Conservation (phyloP, 768 basidiomycete species). For the Phylloporus rhodoxanthus region DNA sequence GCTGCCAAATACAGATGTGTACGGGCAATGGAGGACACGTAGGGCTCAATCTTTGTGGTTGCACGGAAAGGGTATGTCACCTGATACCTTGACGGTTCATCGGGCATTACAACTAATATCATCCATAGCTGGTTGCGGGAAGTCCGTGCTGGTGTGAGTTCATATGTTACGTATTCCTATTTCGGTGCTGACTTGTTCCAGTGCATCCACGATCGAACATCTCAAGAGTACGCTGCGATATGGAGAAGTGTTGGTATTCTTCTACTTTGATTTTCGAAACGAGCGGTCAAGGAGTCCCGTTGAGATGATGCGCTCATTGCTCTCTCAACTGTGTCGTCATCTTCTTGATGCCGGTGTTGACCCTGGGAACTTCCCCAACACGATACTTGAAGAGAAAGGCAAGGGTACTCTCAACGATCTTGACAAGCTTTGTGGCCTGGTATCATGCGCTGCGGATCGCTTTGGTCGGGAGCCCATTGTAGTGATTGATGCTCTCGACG, state of each 20-base stretch:
- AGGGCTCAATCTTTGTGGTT: neutral
- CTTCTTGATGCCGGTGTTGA: neutral
- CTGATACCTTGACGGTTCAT: neutral
- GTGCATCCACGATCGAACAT: neutral
- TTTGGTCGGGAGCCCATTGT: neutral
- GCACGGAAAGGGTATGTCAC: neutral
- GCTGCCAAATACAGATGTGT: too few relatives aligned
- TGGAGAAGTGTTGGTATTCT: neutral
- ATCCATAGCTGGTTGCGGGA: neutral
- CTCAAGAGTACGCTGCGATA: neutral
- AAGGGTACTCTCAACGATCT: neutral
- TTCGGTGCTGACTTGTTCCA: neutral
- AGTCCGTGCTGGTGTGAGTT: neutral
- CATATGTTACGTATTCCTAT: neutral
- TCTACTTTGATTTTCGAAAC: too few relatives aligned
- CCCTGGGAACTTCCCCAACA: neutral
- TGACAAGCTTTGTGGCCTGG: too few relatives aligned
- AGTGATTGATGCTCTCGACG: constrained; percentile 1
- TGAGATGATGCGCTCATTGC: too few relatives aligned
- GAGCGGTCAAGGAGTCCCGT: too few relatives aligned
- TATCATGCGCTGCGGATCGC: neutral
- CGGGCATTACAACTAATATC: neutral
- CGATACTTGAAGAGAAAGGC: neutral
- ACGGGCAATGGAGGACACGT: too few relatives aligned
- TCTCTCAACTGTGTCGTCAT: neutral